phyloP scores from a whole-genome alignment of 2,329 filamentous ascomycete species.

The Dactylellina parvicollis region DNA sequence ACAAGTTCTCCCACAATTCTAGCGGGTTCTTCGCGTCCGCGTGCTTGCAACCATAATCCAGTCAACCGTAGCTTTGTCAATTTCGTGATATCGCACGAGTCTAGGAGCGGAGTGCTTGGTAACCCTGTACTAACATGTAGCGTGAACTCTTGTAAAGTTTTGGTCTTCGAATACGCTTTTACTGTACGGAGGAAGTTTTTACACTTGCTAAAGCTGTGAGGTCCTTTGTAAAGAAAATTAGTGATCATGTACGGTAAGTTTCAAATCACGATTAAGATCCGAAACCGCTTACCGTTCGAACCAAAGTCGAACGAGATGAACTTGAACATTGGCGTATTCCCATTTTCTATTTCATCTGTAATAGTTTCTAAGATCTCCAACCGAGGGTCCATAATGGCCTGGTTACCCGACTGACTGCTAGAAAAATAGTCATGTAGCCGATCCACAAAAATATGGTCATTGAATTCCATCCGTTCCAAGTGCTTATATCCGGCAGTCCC shows the following conservation, averaged over 20 bases:
- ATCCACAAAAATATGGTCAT: background rate
- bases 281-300: background rate
- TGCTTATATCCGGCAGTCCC: background rate
- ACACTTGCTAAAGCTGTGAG: background rate
- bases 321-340: conserved; percentile 5
- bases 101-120: background rate
- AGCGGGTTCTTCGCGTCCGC: background rate
- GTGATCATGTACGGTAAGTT: background rate
- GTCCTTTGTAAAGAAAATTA: background rate
- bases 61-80: background rate
- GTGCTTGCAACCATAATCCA: background rate
- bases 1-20: background rate
- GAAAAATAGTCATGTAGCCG: background rate
- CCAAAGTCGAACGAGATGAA: background rate
- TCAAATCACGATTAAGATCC: background rate
- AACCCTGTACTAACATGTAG: background rate
- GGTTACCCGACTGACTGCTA: too few relatives aligned
- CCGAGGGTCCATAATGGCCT: background rate
- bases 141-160: background rate
- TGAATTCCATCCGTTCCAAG: background rate
- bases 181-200: background rate
- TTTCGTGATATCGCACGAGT: conserved; percentile 7
- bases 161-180: conserved; percentile 5
- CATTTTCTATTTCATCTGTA: background rate
- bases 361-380: background rate